Evolutionary conservation across 768 basidiomycete genomes (phyloP).

Genomic region (Clathrus columnatus): DNA sequence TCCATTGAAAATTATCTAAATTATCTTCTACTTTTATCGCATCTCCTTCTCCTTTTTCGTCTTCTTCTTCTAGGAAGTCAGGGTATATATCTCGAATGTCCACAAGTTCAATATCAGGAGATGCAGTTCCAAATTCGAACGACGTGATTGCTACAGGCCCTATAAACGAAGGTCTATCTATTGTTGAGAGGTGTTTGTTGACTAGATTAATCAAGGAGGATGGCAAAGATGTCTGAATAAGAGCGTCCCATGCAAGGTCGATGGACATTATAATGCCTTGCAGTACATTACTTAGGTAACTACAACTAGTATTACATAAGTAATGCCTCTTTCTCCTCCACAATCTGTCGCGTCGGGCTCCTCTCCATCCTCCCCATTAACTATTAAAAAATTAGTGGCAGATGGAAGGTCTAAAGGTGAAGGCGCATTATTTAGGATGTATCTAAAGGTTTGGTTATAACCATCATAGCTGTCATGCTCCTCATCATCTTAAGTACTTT

Average conservation of each 20-base stretch:
- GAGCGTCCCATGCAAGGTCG: conserved; percentile 84
- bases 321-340: conserved; percentile 7
- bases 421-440: conserved; percentile 62
- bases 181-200: conserved; percentile 65
- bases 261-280: no score
- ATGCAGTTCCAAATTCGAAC: conserved; percentile 75
- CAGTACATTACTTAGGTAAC: neutral
- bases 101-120: conserved; percentile 83
- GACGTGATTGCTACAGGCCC: conserved; percentile 83
- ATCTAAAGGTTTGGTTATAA: conserved; percentile 53
- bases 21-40: conserved; percentile 46
- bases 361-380: neutral
- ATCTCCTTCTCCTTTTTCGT: conserved; percentile 42
- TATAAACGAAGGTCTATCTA: conserved; percentile 84
- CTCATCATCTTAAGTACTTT: conserved; percentile 3
- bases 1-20: conserved; percentile 80
- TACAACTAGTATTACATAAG: no score
- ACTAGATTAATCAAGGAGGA: conserved; percentile 61
- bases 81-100: conserved; percentile 91
- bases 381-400: conserved; percentile 7
- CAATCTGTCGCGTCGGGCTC: conserved; percentile 3
- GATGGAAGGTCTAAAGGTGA: conserved; percentile 25
- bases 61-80: conserved; percentile 85
- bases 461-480: neutral
- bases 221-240: conserved; percentile 63